phyloP scores from a whole-genome alignment of 2,329 filamentous ascomycete species.

The Stenocarpella maydis region DNA sequence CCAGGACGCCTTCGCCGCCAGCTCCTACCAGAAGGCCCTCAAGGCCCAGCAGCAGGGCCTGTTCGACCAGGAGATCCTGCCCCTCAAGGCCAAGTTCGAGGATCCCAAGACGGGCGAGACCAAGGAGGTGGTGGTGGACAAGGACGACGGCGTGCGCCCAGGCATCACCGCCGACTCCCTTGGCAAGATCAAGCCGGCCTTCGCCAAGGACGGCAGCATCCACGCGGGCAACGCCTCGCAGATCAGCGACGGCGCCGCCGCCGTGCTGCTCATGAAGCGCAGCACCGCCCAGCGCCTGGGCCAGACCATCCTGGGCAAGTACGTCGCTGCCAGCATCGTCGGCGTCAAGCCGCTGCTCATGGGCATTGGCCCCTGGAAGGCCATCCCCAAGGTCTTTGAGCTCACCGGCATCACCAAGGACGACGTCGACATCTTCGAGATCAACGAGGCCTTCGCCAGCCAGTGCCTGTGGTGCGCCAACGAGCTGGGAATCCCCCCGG shows the following conservation, averaged over 20 bases:
- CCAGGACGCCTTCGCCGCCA: slow-evolving; percentile 95
- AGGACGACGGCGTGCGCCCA: slow-evolving; percentile 86
- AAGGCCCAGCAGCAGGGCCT: slow-evolving; percentile 88
- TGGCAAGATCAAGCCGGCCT: slow-evolving; percentile 89
- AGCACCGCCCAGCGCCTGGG: slow-evolving; percentile 87
- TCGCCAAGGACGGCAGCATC: slow-evolving; percentile 90
- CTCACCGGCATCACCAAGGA: slow-evolving; percentile 87
- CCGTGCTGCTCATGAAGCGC: slow-evolving; percentile 94
- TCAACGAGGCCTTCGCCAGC: slow-evolving; percentile 98
- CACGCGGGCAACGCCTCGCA: slow-evolving; percentile 97
- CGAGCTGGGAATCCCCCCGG: slow-evolving; percentile 80
- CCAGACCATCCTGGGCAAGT: slow-evolving; percentile 92
- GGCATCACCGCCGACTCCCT: slow-evolving; percentile 89
- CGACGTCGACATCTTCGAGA: slow-evolving; percentile 97
- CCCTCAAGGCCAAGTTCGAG: slow-evolving; percentile 85
- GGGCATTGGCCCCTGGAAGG: slow-evolving; percentile 95
- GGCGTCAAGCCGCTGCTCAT: slow-evolving; percentile 94
- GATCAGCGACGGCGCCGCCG: slow-evolving; percentile 94
- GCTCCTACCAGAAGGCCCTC: slow-evolving; percentile 88
- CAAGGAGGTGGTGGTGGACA: slow-evolving; percentile 81
- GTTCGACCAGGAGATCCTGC: slow-evolving; percentile 90
- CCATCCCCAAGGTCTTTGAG: slow-evolving; percentile 89
- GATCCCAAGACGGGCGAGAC: slow-evolving; percentile 91
- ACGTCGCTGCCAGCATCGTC: slow-evolving; percentile 82
- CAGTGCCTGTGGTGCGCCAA: slow-evolving; percentile 95